A percentile compares a stretch with the other conserved stretches of the same genome.
These are phyloP conservation scores for Flaveria brownii DNA, from an alignment of 129 eudicot species.

Conservation along the genomic window DNA sequence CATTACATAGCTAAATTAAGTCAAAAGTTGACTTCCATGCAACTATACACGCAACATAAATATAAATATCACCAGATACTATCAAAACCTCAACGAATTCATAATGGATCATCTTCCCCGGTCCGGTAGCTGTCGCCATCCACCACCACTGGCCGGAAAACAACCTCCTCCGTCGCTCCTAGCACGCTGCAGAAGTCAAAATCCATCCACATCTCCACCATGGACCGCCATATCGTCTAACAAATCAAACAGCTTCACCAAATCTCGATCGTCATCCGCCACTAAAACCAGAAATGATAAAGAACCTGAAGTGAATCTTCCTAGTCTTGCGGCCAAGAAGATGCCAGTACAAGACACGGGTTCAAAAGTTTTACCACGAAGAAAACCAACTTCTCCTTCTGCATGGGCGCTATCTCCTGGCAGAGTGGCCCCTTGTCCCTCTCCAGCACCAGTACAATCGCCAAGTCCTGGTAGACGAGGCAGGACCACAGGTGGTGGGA, in stretches of 20 bases:
- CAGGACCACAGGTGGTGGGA: conserved; percentile 30
- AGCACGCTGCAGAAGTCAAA: conserved; percentile 39
- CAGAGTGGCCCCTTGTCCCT: conserved; percentile 35
- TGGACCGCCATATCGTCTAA: background rate
- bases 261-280: conserved; percentile 34
- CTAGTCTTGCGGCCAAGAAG: conserved; percentile 20
- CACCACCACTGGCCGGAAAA: conserved; percentile 12
- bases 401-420: conserved; percentile 82
- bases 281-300: conserved; percentile 25
- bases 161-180: conserved; percentile 37
- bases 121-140: conserved; percentile 28
- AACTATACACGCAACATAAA: conserved; percentile 11
- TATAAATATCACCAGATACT: background rate
- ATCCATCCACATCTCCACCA: conserved; percentile 26
- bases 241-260: conserved; percentile 17
- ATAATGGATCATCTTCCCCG: conserved; percentile 32
- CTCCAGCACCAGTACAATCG: conserved; percentile 42
- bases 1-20: conserved; percentile 19
- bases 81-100: background rate
- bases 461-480: conserved; percentile 40
- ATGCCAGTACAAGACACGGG: background rate
- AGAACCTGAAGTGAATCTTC: conserved; percentile 18
- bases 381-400: conserved; percentile 59
- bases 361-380: conserved; percentile 33
- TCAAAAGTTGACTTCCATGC: conserved; percentile 34